phyloP scores from a whole-genome alignment of 75 land plant genomes.

The Gnetum montanum region DNA sequence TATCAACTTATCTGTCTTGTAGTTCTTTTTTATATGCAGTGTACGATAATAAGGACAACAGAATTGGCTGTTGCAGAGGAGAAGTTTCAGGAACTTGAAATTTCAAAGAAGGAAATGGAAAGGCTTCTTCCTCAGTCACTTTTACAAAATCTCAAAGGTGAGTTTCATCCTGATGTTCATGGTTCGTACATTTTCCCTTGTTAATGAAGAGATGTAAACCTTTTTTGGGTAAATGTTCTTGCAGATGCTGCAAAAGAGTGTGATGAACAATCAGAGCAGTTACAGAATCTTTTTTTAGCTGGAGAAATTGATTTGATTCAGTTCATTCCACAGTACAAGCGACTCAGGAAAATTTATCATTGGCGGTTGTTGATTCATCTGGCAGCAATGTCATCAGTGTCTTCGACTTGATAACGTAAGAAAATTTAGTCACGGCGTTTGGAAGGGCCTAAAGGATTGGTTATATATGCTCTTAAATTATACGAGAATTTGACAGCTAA shows the following conservation, averaged over 20 bases:
- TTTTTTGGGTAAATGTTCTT: neutral
- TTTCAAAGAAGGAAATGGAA: constrained; percentile 46
- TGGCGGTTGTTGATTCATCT: constrained; percentile 49
- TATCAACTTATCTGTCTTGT: no score
- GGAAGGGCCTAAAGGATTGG: no score
- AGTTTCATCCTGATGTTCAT: no score
- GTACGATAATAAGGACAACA: constrained; percentile 80
- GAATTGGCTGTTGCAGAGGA: constrained; percentile 93
- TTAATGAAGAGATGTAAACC: no score
- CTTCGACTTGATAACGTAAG: neutral
- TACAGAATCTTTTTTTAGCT: constrained; percentile 42
- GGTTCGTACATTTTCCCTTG: no score
- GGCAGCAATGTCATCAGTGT: constrained; percentile 41
- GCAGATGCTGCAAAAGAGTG: constrained; percentile 65
- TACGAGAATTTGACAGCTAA: no score
- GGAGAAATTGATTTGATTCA: constrained; percentile 54
- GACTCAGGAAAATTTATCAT: constrained; percentile 60
- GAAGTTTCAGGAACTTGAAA: constrained; percentile 58
- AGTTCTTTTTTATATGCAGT: constrained; percentile 32
- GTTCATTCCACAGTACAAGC: constrained; percentile 72
- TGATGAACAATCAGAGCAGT: constrained; percentile 76
- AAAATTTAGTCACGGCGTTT: no score
- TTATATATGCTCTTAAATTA: no score
- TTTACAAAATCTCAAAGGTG: constrained; percentile 67
- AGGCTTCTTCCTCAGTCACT: constrained; percentile 44